These are phyloP conservation scores for Euphorbia peplus DNA, from an alignment of 345 rosid genomes.

Conservation along the genomic window DNA sequence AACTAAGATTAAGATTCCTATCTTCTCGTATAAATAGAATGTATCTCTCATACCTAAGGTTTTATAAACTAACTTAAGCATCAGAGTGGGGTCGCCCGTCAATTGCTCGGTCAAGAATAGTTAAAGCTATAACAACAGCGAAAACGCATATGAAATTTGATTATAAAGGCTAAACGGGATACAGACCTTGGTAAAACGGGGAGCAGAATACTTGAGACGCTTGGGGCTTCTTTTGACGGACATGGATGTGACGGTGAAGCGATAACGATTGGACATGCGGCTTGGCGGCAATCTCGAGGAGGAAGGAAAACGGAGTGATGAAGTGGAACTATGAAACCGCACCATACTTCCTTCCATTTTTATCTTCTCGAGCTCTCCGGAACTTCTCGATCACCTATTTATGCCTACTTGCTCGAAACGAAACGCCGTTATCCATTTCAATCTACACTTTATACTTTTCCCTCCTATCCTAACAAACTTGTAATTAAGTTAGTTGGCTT, in stretches of 20 bases:
- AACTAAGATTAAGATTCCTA: too few species aligned
- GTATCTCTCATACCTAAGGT: too few species aligned
- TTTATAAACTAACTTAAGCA: too few species aligned
- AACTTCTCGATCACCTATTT: not conserved
- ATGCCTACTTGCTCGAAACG: not conserved
- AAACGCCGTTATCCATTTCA: not conserved
- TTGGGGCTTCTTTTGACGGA: conserved; percentile 81
- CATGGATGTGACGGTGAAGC: conserved; percentile 37
- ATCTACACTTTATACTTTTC: too few species aligned
- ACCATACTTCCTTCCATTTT: conserved; percentile 33
- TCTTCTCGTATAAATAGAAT: too few species aligned
- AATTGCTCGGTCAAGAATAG: too few species aligned
- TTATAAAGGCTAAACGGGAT: not conserved
- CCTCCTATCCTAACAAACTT: too few species aligned
- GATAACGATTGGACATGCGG: conserved; percentile 22
- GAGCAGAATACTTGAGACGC: conserved; percentile 84
- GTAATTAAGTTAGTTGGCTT: too few species aligned
- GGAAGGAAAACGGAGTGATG: conserved; percentile 13
- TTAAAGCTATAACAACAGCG: too few species aligned
- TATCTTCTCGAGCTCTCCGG: not conserved
- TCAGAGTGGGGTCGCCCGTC: too few species aligned
- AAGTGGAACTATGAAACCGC: conserved; percentile 14
- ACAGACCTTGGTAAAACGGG: conserved; percentile 66
- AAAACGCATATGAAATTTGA: not conserved
- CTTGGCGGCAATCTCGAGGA: conserved; percentile 11